Evolutionary conservation across 2,329 filamentous ascomycete species (phyloP), one percentile per base, ranked within the genome.

Genomic region (Aspergillus sp.): DNA sequence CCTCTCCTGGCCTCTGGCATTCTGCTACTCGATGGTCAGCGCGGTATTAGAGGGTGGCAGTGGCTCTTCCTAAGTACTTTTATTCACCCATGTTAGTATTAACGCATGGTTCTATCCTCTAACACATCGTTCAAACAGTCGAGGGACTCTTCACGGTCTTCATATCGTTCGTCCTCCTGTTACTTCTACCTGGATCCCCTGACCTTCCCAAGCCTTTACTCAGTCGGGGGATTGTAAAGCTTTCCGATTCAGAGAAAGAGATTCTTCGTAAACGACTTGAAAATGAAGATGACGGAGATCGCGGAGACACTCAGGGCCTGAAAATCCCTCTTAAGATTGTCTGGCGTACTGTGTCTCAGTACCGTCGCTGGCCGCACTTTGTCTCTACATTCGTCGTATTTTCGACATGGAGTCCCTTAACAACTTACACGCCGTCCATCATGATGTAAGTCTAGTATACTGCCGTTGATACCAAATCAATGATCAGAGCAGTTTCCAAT

Each of bases 101-200:
- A 10, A 12, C 34, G 8, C 4, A 35, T 9, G 10, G 34, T 35
- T 5, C 34, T 35, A 12, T 35, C 12, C 30, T 33, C 10, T 35
- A 35, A 35, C 10, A 10, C 3, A n/a, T n/a, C 7, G 86, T 98
- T 35, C 34, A 35, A 35, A 12, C 8, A 38, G 35, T 38, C 7
- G 35, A 38, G 8, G 35, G 35, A 2, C 35, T 38, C 35, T 19
- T 38, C 35, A 38, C 35, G 10, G 26, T 38, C 12, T 26, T 19
- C n/a, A 19, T 38, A 8, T 12, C 35, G 2, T 38, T 38, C 10
- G 19, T 38, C n/a, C 35, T 38, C 4, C 12, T 38, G 7, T 8
- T 38, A 26, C n/a, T 26, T 4, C 12, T 38, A 12, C 35, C 35
- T 26, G 35, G 35, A 38, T 19, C 10, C 26, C 35, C 35, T 12